phyloP scores from a whole-genome alignment of 352 stramenopile genomes.

The Bremia lactucae region DNA sequence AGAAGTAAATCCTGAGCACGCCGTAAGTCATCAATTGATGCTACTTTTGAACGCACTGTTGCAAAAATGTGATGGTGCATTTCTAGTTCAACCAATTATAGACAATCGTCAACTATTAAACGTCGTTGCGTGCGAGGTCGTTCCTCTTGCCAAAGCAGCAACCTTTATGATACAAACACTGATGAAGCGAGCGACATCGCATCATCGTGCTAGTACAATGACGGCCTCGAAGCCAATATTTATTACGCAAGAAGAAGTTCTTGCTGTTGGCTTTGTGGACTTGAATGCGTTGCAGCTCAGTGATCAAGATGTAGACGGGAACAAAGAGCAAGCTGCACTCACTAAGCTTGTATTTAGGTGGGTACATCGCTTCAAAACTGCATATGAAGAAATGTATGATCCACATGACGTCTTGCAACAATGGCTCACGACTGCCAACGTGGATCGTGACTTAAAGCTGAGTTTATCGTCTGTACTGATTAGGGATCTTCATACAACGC shows the following conservation, averaged over 20 bases:
- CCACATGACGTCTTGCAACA: constrained; percentile 53
- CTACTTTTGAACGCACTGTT: constrained; percentile 19
- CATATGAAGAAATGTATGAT: constrained; percentile 76
- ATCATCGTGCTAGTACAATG: constrained; percentile 4
- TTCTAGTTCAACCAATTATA: constrained; percentile 18
- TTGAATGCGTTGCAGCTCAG: constrained; percentile 11
- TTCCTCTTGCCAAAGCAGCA: constrained; percentile 57
- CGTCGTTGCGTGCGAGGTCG: constrained; percentile 61
- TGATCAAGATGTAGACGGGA: constrained; percentile 1
- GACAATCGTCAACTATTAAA: constrained; percentile 52
- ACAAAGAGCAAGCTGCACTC: constrained; percentile 15
- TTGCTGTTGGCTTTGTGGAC: constrained; percentile 39
- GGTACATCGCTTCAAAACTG: constrained; percentile 53
- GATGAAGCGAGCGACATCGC: constrained; percentile 2
- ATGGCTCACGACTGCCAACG: constrained; percentile 64
- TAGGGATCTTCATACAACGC: constrained; percentile 67
- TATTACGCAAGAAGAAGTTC: constrained; percentile 37
- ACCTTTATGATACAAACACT: constrained; percentile 54
- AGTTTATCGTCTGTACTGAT: constrained; percentile 32
- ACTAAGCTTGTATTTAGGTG: constrained; percentile 36
- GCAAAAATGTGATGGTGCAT: constrained; percentile 20
- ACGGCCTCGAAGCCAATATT: constrained; percentile 44
- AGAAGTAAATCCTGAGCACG: constrained; percentile 11
- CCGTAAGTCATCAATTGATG: constrained; percentile 20
- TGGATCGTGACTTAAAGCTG: constrained; percentile 23